Conservation (phyloP, 2,329 filamentous ascomycete genomes). For the Elsinoe perseae region DNA sequence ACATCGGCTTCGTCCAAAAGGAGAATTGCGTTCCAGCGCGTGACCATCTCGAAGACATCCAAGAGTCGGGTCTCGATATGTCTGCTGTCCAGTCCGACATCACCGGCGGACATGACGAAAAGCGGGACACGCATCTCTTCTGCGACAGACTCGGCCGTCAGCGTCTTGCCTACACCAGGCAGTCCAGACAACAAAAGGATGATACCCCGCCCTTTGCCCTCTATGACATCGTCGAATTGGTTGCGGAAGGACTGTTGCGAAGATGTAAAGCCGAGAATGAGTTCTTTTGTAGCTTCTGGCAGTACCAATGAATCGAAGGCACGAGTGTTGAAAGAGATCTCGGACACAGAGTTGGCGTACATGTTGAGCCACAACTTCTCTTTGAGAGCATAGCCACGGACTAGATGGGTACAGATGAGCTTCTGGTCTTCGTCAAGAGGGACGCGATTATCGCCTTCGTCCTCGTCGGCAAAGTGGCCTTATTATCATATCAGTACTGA, state of each 20-base stretch:
- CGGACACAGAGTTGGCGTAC: conserved; percentile 32
- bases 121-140: conserved; percentile 46
- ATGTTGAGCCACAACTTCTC: conserved; percentile 39
- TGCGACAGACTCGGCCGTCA: conserved; percentile 44
- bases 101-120: conserved; percentile 43
- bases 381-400: conserved; percentile 33
- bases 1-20: conserved; percentile 47
- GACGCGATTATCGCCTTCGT: conserved; percentile 21
- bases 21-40: conserved; percentile 45
- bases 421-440: conserved; percentile 28
- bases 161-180: conserved; percentile 49
- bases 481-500: neutral
- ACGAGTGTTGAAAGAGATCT: conserved; percentile 38
- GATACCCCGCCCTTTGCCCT: conserved; percentile 46
- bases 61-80: conserved; percentile 40
- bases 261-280: conserved; percentile 42
- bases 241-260: conserved; percentile 34
- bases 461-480: conserved; percentile 23
- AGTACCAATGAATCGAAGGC: conserved; percentile 45
- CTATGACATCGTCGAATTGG: conserved; percentile 44
- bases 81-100: conserved; percentile 39
- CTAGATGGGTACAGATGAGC: conserved; percentile 27
- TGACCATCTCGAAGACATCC: conserved; percentile 41
- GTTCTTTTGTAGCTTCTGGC: conserved; percentile 39
- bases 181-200: conserved; percentile 46